Base-by-base conservation (phyloP, 805 yeast genomes). In the Brettanomyces bruxellensis region DNA sequence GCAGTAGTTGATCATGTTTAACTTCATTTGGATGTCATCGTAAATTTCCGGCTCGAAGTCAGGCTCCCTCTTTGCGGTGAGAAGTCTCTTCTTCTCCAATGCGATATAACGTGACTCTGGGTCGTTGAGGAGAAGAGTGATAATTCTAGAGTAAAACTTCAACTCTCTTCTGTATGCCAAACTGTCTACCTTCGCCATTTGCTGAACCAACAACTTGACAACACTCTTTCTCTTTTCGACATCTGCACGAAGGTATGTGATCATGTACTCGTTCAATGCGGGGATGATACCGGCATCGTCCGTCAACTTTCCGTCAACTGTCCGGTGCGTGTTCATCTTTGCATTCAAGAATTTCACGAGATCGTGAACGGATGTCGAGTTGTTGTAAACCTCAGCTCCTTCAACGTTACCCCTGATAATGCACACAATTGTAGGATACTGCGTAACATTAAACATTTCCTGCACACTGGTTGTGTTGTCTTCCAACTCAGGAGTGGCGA, bases 391-490 rank as follows among this genome's bases (percentile, higher is more conserved):
- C 46, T 57, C 58, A 38, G 54, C 69, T 61, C 54, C 57, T 5
- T 57, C 55, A 8, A 75, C 70, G 13, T 68, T 60, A 34, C 65
- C 66, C 4, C 61, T 52, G 45, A 65, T 63, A 55, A 81, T 71
- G 48, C 60, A 74, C 38, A 79, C 53, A n/a, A 83, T 61, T 0
- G 83, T 72, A 12, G 90, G 89, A 59, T 67, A 73, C 6, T 67
- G 62, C 13, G 59, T 51, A 44, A 82, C 62, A 2, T 65, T 70
- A 57, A 66, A 81, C 42, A 56, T 58, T 32, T 60, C 55, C 47
- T 67, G 65, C 37, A 78, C 54, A 48, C 67, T 65, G 22, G 68
- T 69, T 6, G 74, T 62, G 25, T 76, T 70, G 11, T 66, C 71
- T 35, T 64, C 70, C 38, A 61, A 64, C 11, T 78, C 70, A 41